Base-by-base conservation (phyloP, 176 grass and related monocot species). In the Secale cereale region DNA sequence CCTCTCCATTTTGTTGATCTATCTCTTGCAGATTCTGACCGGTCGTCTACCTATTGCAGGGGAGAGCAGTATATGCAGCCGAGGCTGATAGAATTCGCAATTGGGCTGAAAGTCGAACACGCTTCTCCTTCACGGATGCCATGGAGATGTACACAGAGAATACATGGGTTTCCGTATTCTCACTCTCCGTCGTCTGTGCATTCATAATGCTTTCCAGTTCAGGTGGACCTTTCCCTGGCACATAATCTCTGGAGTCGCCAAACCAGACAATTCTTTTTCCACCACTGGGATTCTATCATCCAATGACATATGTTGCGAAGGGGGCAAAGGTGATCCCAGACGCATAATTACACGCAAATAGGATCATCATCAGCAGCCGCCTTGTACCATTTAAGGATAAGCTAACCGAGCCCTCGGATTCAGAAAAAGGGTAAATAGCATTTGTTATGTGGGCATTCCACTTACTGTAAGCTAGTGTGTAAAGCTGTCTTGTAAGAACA, bases 121-220 rank as follows among this genome's bases (percentile, higher is more conserved):
- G 86, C 12, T 97, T 99, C 67, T 99, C 97, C 25, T 92, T 99
- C 82, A 97, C 97, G 3, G 97, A 99, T 56, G 97, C 97, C 68
- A 99, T 97, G 97, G 97, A 97, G 88, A 94, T 99, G 97, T 97
- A 99, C 65, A 88, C 94, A 0, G 97, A 99, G 81, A 99, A 86
- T 86, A 99, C 94, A 8, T 99, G 97, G 97, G 85, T 97, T 32
- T 99, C 97, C 2, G 97, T 99, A 7, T 99, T 99, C 90, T 99
- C 97, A 2, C 92, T 99, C 30, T 99, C 97, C 0, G 97, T 99
- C 16, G 94, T 99, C 66, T 99, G 97, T 19, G 97, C 94, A 13
- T 99, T 99, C 76, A 97, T 99, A 73, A 99, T 99, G 83, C 88
- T 99, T 81, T 96, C 93, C 59, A 99, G 94, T 81, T 94, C 97